A percentile compares a stretch with the other conserved stretches of the same genome.
phyloP scores from a whole-genome alignment of 306 rosid species.

The Neltuma alba region DNA sequence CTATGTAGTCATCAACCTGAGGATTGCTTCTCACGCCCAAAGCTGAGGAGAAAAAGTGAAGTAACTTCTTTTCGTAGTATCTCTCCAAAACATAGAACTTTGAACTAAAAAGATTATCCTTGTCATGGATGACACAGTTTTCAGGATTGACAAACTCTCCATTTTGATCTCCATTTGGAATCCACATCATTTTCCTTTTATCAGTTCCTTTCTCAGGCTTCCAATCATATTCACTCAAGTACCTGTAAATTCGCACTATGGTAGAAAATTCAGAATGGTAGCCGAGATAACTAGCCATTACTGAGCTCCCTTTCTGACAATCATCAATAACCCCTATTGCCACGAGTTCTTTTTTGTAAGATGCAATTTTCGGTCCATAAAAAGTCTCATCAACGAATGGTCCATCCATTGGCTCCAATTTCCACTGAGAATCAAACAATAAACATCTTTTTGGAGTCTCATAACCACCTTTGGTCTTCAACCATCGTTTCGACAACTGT shows the following conservation, averaged over 20 bases:
- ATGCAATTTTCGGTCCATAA: constrained; percentile 50
- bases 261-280: constrained; percentile 34
- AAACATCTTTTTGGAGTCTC: constrained; percentile 54
- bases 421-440: constrained; percentile 56
- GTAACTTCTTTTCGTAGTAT: constrained; percentile 39
- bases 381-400: constrained; percentile 66
- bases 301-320: constrained; percentile 40
- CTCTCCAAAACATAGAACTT: constrained; percentile 50
- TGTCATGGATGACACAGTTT: constrained; percentile 58
- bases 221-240: constrained; percentile 52
- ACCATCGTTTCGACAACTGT: constrained; percentile 57
- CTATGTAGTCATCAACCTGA: constrained; percentile 54
- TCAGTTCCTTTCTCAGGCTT: constrained; percentile 43
- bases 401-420: constrained; percentile 52
- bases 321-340: constrained; percentile 59
- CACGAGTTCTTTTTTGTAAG: constrained; percentile 54
- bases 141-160: constrained; percentile 55
- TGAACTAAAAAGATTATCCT: constrained; percentile 55
- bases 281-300: constrained; percentile 54
- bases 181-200: constrained; percentile 57
- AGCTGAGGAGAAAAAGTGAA: constrained; percentile 50
- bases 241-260: constrained; percentile 49
- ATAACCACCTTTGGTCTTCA: constrained; percentile 67
- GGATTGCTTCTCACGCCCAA: constrained; percentile 51
- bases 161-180: constrained; percentile 39